Evolutionary conservation across 768 basidiomycete genomes (phyloP), one percentile per base, ranked within the genome.

Genomic region (Tylopilus sp.): DNA sequence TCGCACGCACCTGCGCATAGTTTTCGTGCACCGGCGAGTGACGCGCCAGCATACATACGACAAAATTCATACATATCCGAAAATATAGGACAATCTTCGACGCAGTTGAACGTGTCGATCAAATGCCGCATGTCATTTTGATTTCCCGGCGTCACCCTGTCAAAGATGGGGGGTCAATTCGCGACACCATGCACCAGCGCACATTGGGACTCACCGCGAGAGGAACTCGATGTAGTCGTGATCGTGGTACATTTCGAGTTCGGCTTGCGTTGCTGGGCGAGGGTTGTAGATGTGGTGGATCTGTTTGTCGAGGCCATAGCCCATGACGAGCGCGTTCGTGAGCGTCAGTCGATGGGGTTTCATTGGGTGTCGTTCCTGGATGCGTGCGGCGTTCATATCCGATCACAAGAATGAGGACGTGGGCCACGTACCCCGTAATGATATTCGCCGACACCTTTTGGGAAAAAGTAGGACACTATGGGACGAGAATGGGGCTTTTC

Each of bases 51-150:
- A 68, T 97, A 99, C 82, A 95, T 88, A 41, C 83, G 80, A 68
- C 91, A 95, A 57, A 97, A 99, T 48, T 94, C 86, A 63, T 88
- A 98, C 79, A 98, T 83, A 60, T 95, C 93, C 15, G 89, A 75
- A 68, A 98, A 99, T 48, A 98, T 86, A 1, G 97, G 97, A 69
- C 94, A 97, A 64, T 99, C 97, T 67, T 98, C 95, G 44, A 93
- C 88, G 55, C 95, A 95, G 66, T 98, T 98, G 78, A 90, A 95
- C 2, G 77, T 79, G 55, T 91, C 88, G 52, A 92, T 88, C 70
- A 86, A 76, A 51, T 82, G 79, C 57, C 81, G 81, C 83, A 88
- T 89, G 48, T 83, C 76, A 2, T 74, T 71, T 50, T 80, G 76
- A 57, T 80, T 81, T 52, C 87, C 86, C 0, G 93, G 91, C 0